A percentile compares a stretch with the other conserved stretches of the same genome.
Evolutionary conservation across 306 rosid species (phyloP).

Genomic region (Cucumis sativus): Cucumber_9930_V3 NC_026656.2:23250501-23251000

Average conservation of each 20-base stretch:
- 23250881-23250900: background rate
- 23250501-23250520: background rate
- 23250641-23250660: background rate
- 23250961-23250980: background rate
- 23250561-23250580: background rate
- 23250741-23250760: no score
- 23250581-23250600: background rate
- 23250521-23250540: conserved; percentile 1
- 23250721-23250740: background rate
- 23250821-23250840: background rate
- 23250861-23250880: background rate
- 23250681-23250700: background rate
- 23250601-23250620: background rate
- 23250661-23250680: background rate
- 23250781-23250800: background rate
- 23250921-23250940: no score
- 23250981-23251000: background rate
- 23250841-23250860: no score
- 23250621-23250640: background rate
- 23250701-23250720: background rate
- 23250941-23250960: no score
- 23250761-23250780: background rate
- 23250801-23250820: background rate
- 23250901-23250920: background rate
- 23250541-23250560: background rate